A percentile compares a stretch with the other conserved stretches of the same genome.
Conservation (phyloP, 805 yeast species). For the Zygosaccharomyces pseudorouxii region DNA sequence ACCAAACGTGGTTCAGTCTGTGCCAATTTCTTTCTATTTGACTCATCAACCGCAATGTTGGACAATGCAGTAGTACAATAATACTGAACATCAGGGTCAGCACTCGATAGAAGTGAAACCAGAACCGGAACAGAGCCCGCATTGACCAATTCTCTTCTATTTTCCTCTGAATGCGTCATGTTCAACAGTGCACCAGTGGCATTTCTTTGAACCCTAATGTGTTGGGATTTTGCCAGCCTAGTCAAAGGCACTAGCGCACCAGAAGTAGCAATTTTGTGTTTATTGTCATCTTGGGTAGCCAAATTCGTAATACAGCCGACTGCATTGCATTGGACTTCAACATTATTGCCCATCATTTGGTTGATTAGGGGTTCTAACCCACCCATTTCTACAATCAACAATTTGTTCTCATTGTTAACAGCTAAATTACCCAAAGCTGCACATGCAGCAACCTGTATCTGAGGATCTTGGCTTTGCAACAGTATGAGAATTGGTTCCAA, state of each 20-base stretch:
- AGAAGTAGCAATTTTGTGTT: constrained; percentile 89
- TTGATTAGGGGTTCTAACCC: constrained; percentile 93
- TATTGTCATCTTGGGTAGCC: constrained; percentile 97
- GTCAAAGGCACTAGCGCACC: constrained; percentile 96
- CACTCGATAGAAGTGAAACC: constrained; percentile 76
- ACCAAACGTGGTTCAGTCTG: constrained; percentile 92
- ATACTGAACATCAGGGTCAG: constrained; percentile 95
- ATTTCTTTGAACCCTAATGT: constrained; percentile 93
- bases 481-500: constrained; percentile 88
- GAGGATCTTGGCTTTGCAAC: constrained; percentile 82
- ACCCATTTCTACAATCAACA: constrained; percentile 94
- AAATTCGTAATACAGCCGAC: constrained; percentile 97
- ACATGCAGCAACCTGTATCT: constrained; percentile 97
- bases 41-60: constrained; percentile 94
- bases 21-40: constrained; percentile 80
- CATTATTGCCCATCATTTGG: constrained; percentile 96
- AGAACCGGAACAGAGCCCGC: constrained; percentile 98
- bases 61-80: constrained; percentile 97
- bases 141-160: constrained; percentile 91
- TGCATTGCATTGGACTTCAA: constrained; percentile 98
- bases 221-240: constrained; percentile 88
- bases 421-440: constrained; percentile 98
- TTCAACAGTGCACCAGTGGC: constrained; percentile 97
- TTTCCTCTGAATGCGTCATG: constrained; percentile 97
- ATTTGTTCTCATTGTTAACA: constrained; percentile 90